phyloP scores from a whole-genome alignment of 306 rosid genomes.

The Abrus pulchellus region DNA sequence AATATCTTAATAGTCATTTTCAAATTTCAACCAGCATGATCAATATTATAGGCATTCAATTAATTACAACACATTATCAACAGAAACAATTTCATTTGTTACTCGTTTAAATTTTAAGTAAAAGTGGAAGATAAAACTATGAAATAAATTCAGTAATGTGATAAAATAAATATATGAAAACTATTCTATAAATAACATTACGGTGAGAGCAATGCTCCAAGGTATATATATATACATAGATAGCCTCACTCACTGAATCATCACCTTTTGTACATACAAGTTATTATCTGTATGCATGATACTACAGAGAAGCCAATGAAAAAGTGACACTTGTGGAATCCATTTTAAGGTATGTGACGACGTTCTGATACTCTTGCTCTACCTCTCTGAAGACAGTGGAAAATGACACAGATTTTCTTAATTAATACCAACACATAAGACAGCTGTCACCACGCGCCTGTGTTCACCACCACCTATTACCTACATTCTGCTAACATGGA shows the following conservation, averaged over 20 bases:
- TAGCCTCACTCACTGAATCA: not conserved
- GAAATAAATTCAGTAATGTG: too few species aligned
- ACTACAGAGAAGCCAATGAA: constrained; percentile 35
- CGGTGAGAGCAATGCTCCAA: not conserved
- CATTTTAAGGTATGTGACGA: constrained; percentile 66
- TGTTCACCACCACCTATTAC: not conserved
- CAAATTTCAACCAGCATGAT: constrained; percentile 25
- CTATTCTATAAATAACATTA: too few species aligned
- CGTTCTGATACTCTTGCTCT: constrained; percentile 52
- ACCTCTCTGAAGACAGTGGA: constrained; percentile 40
- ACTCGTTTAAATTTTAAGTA: not conserved
- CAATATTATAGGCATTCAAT: not conserved
- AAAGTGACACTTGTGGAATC: constrained; percentile 56
- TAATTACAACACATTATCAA: not conserved
- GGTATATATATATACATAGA: not conserved
- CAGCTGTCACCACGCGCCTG: constrained; percentile 56
- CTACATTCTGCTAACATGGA: not conserved
- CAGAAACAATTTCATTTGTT: not conserved
- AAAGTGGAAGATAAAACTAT: too few species aligned
- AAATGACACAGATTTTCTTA: constrained; percentile 45
- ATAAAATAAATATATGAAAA: too few species aligned
- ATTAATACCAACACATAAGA: constrained; percentile 12
- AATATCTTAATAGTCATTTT: not conserved
- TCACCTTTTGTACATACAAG: constrained; percentile 9
- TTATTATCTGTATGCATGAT: constrained; percentile 7